Percentiles rank a stretch among this genome's conserved stretches.
Conservation (phyloP, 1,139 yeast species). For the Nakaseomyces kungkrabaensis region DNA sequence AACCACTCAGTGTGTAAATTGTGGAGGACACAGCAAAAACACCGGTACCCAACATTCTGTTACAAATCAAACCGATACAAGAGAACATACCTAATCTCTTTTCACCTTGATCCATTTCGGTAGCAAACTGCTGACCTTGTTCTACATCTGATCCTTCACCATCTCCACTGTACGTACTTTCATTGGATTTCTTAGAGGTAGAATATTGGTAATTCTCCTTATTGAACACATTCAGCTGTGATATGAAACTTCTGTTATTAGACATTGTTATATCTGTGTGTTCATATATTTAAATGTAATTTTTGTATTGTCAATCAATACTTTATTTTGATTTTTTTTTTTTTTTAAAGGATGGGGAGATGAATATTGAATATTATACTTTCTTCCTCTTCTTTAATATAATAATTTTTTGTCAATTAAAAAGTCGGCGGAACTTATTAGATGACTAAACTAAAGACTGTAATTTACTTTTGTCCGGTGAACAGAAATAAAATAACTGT, state of each 20-base stretch:
- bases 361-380: background rate
- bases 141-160: constrained; percentile 21
- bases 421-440: background rate
- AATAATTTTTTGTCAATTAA: too few species aligned
- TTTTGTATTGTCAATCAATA: background rate
- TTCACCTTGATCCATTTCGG: constrained; percentile 42
- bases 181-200: constrained; percentile 3
- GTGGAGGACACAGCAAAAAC: constrained; percentile 81
- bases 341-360: background rate
- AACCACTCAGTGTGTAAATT: constrained; percentile 52
- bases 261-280: constrained; percentile 10
- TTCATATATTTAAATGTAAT: background rate
- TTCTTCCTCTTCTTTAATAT: background rate
- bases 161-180: constrained; percentile 4
- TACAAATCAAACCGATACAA: constrained; percentile 58
- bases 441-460: background rate
- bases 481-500: too few species aligned
- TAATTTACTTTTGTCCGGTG: too few species aligned
- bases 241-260: constrained; percentile 14
- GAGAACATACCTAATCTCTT: constrained; percentile 58
- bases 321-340: too few species aligned
- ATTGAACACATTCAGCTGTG: constrained; percentile 24
- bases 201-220: constrained; percentile 19
- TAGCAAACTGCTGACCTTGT: constrained; percentile 23
- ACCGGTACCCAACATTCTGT: constrained; percentile 83